Conservation (phyloP, 495 filamentous ascomycete genomes). For the Elaphomyces granulatus region DNA sequence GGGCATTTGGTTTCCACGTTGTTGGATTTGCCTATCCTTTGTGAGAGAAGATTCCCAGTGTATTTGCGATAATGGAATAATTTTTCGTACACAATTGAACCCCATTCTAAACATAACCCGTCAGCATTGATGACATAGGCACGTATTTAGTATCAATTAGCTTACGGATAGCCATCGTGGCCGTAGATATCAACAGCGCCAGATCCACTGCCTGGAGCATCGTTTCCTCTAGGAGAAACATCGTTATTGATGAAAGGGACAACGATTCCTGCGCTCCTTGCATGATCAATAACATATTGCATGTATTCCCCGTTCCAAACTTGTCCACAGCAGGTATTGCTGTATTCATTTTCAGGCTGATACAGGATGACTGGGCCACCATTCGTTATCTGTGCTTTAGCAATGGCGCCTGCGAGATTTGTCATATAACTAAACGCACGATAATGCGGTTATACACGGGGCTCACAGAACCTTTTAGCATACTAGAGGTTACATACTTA, state of each 20-base stretch:
- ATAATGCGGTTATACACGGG: neutral
- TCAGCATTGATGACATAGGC: neutral
- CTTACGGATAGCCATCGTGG: conserved; percentile 52
- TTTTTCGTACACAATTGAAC: neutral
- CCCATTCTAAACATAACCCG: conserved; percentile 46
- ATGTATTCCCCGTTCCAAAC: conserved; percentile 49
- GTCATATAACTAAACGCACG: conserved; percentile 24
- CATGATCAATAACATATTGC: conserved; percentile 52
- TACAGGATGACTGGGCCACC: conserved; percentile 63
- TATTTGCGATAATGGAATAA: conserved; percentile 4
- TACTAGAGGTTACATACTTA: conserved; percentile 22
- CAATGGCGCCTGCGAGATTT: conserved; percentile 46
- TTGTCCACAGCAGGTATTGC: conserved; percentile 24
- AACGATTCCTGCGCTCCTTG: conserved; percentile 51
- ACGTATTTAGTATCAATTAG: neutral
- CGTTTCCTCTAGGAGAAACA: conserved; percentile 40
- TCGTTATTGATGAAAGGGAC: conserved; percentile 71
- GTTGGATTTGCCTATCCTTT: conserved; percentile 26
- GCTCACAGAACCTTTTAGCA: neutral
- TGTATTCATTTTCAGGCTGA: conserved; percentile 73
- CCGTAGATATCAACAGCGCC: conserved; percentile 68
- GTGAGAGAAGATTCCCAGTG: no score
- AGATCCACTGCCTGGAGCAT: conserved; percentile 47
- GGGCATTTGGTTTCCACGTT: conserved; percentile 31
- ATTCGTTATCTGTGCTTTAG: conserved; percentile 62